Conservation (phyloP, 1,139 yeast genomes). For the Geotrichum klebahnii region DNA sequence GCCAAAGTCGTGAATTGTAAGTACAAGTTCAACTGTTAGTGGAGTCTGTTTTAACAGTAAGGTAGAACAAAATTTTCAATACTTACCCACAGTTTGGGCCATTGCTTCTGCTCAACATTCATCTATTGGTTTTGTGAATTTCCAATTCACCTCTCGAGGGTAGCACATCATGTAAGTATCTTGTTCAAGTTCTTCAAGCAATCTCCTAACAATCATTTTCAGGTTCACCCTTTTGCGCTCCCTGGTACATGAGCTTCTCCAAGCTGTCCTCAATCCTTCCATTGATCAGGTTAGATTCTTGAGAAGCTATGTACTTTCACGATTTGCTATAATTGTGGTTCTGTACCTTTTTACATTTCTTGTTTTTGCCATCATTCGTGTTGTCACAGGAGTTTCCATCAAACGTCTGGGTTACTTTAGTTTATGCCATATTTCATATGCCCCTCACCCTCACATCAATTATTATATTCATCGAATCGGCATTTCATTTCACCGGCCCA, state of each 20-base stretch:
- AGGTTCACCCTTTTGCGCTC: too few relatives aligned
- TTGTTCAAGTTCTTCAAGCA: too few relatives aligned
- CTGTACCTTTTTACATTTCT: conserved; percentile 38
- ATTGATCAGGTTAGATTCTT: conserved; percentile 6
- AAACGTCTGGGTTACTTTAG: conserved; percentile 44
- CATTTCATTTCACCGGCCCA: conserved; percentile 41
- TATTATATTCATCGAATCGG: conserved; percentile 39
- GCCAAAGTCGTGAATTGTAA: too few relatives aligned
- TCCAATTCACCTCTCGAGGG: too few relatives aligned
- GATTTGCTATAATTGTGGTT: conserved; percentile 29
- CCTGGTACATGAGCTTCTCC: background rate
- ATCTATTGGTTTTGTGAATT: too few relatives aligned
- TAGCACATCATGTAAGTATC: too few relatives aligned
- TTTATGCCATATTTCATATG: conserved; percentile 38
- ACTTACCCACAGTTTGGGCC: too few relatives aligned
- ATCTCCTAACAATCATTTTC: too few relatives aligned
- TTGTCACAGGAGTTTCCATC: conserved; percentile 44
- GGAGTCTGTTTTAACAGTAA: too few relatives aligned
- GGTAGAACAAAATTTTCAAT: too few relatives aligned
- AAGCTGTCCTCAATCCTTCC: background rate
- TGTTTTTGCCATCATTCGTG: conserved; percentile 40
- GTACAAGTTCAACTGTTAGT: too few relatives aligned
- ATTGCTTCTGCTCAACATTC: too few relatives aligned
- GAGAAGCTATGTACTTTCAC: conserved; percentile 16
- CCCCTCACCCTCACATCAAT: conserved; percentile 38